Evolutionary conservation across 2,329 filamentous ascomycete species (phyloP), one percentile per base, ranked within the genome.

Genomic region (Trichoderma breve): DNA sequence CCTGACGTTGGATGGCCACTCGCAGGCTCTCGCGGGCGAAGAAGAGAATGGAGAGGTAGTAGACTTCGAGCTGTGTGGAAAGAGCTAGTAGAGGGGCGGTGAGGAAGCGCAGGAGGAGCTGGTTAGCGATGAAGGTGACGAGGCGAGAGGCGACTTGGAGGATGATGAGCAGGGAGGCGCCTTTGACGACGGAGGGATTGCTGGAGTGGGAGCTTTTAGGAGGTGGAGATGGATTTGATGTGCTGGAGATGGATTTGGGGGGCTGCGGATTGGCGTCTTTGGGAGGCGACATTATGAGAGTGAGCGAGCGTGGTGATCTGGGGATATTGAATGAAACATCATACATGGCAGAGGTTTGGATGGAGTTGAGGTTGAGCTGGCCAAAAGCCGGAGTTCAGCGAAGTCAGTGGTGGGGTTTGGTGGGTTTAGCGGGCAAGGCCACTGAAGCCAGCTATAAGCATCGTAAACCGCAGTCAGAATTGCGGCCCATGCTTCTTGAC

Each of bases 1-100:
- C 74, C 76, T 95, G 92, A 66, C 96, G 88, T 82, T 98, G 95
- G 43, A 97, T 89, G 30, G 95, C 94, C n/a, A 97, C 92, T 18
- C 96, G 91, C 63, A 98, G 84, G 77, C 92, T 95, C 82, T 99
- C 96, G 51, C 96, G 89, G 0, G 96, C 92, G 78, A 99, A 98
- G 81, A 97, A 98, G 0, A 99, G 87, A n/a, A 97, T 91, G 0
- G 94, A 94, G 58, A 97, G 92, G 73, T 95, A 95, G 81, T 95
- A 98, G 1, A 98, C 90, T 77, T 99, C 96, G 3, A 99, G 87
- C 80, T 98, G 96, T 0, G 95, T 92, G 2, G 95, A 92, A 6
- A 97, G 86, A 6, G 95, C 96, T 1, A 99, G 88, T 0, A 97
- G 86, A 72, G 92, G 88, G 0, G 96, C 95, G 1, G 94, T 97